Evolutionary conservation across 2,329 filamentous ascomycete species (phyloP), one percentile per base, ranked within the genome.

Genomic region (Zasmidium cellare): DNA sequence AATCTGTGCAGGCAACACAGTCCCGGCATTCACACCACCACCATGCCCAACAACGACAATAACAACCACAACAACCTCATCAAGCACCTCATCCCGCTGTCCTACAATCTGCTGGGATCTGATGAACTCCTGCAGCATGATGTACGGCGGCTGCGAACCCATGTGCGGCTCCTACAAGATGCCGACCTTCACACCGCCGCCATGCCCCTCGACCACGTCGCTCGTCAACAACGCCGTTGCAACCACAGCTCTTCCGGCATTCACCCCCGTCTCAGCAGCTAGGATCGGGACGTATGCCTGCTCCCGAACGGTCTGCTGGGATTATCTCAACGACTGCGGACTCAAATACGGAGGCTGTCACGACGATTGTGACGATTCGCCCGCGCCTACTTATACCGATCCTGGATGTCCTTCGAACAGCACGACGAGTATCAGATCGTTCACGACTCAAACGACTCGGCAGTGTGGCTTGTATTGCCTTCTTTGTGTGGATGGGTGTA

Each of bases 331-430:
- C 23, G 28, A 38, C 22, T 60, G 58, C 24, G 55, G 55, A 14
- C 14, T 25, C 14, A 51, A 16, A 51, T 60, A 60, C 31, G 58
- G 58, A 12, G 58, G 58, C 35, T 60, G 58, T 54, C 57, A 51
- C 41, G 45, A 23, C 3, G 47, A 53, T n/a, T 53, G 53, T 48
- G 9, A 20, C 3, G 48, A 53, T 25, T 25, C 38, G 14, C 45
- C 57, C 3, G 16, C 19, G 20, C 44, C 51, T 3, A 24, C 51
- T 9, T 58, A 48, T 41, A 38, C 44, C 3, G 44, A 44, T 7
- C 56, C 56, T 19, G 47, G 20, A 3, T 58, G 56, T 24, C 20
- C 50, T 9, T 23, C 50, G 28, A 52, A 25, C 9, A 25, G 3
- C n/a, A n/a, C n/a, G 5, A 7, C 47, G 25, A 25, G n/a, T 22